Base-by-base conservation (phyloP, 371 early-diverging fungal species). In the Dichotomocladium elegans region DNA sequence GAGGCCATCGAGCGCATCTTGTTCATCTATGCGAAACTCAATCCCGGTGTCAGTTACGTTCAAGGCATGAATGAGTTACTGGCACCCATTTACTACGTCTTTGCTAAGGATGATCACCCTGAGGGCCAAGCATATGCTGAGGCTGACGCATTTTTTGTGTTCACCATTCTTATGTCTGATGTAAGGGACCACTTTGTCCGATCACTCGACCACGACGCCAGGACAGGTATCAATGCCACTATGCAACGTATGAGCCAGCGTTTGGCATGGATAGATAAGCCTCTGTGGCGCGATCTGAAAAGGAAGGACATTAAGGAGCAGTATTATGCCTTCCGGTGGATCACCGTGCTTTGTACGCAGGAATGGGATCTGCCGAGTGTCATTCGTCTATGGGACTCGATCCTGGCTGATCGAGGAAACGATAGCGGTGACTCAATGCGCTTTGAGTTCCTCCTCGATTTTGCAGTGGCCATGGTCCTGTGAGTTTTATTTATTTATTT, bases 41-140 rank as follows among this genome's bases (percentile, higher is more conserved):
- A 93, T 57, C 88, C 88, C 2, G 93, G 94, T 6, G 85, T 90
- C 4, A 89, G 91, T 1, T 94, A 94, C 62, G 88, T 91, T 11
- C 94, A 94, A 63, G 92, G 94, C 35, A 93, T 94, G 94, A 93
- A 92, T 60, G 90, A 93, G 58, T 63, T 94, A 27, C 58, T 93
- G 15, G 92, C 85, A 4, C 92, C 94, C 0, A 79, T 94, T 21
- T 94, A 92, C 61, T 92, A 89, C 41, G 84, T 91, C 0, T 72
- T 89, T 57, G 87, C 90, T 21, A 82, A 87, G 17, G 86, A 89
- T 52, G 50, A 59, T 2, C 46, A 61, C 24, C 37, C 49, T 9
- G 80, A 73, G 46, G 52, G 66, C 1, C 74, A 74, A 75, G 88
- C 86, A 0, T 84, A 91, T 54, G 91, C 92, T 0, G 94, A 94